Evolutionary conservation across 1,284 basidiomycete species (phyloP), one percentile per base, ranked within the genome.

Genomic region (Tremellales sp.): DNA sequence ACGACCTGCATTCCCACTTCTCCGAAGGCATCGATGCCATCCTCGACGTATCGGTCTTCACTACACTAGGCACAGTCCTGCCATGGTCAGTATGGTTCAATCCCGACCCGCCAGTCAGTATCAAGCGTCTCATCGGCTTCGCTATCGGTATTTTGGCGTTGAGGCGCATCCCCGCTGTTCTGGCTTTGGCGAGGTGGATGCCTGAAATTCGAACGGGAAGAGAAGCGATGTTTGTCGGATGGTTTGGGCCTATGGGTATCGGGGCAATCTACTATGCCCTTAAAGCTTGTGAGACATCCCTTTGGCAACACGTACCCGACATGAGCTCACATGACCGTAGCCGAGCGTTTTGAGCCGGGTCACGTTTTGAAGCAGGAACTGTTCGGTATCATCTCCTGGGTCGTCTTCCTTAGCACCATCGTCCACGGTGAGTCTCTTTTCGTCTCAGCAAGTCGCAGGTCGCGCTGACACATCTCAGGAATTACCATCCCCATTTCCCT

Each of bases 181-280:
- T 58, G 44, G 27, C 37, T 8, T 17, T 61, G 15, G 43, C 48
- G 22, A 25, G 44, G 43, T 51, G 40, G 35, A 49, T 61, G 8
- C 59, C 59, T 15, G 43, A 54, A 41, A 49, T 61, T 15, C 51
- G 54, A 46, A 56, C 59, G 4, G 24, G 31, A 13, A 52, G 57
- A 26, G 59, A 61, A 40, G 54, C 56, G 21, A 45, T 51, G 17
- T 61, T 61, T 43, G 54, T 55, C 1, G 59, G 59, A 4, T 58
- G 56, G 53, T 61, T 61, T 44, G 59, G 59, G 15, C 59, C 59
- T n/a, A 54, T 61, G 59, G 59, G 59, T 7, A 44, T 61, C 22
- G 59, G 59, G 2, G 59, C 59, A 3, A 41, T 61, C 5, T 61
- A 61, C 43, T 61, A 58, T 29, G 54, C 59, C 5, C 52, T 61